phyloP scores from a whole-genome alignment of 2,329 filamentous ascomycete genomes.

The Aureobasidium zeae region DNA sequence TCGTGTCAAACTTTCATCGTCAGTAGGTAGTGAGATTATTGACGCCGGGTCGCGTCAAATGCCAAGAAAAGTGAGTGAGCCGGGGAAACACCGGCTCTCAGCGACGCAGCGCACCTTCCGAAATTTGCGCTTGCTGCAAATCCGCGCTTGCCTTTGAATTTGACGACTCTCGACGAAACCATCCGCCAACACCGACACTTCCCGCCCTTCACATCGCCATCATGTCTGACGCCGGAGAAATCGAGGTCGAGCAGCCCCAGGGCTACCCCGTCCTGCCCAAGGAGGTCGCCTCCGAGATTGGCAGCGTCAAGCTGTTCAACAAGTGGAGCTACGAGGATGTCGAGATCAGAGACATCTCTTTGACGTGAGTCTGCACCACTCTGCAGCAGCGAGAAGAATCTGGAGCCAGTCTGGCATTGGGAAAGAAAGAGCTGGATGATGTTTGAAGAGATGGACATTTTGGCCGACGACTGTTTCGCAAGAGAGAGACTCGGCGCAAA shows the following conservation, averaged over 20 bases:
- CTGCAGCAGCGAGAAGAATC: slow-evolving; percentile 14
- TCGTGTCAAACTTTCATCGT: no score
- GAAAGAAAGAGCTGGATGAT: slow-evolving; percentile 18
- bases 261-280: slow-evolving; percentile 80
- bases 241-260: slow-evolving; percentile 83
- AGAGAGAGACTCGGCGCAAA: slow-evolving; percentile 1
- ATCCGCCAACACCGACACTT: slow-evolving; percentile 12
- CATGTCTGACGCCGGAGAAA: slow-evolving; percentile 94
- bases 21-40: no score
- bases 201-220: slow-evolving; percentile 40
- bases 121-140: slow-evolving; percentile 4
- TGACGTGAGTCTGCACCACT: slow-evolving; percentile 67
- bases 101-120: not conserved
- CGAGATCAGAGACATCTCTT: slow-evolving; percentile 98
- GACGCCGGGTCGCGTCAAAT: no score
- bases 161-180: slow-evolving; percentile 15
- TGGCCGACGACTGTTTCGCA: not conserved
- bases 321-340: slow-evolving; percentile 99
- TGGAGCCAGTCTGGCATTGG: slow-evolving; percentile 5
- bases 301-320: slow-evolving; percentile 94
- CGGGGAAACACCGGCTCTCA: not conserved
- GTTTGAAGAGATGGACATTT: not conserved
- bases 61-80: not conserved
- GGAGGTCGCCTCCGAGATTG: slow-evolving; percentile 82
- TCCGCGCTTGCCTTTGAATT: not conserved